phyloP scores from a whole-genome alignment of 768 basidiomycete species.

The Asterophora parasitica region DNA sequence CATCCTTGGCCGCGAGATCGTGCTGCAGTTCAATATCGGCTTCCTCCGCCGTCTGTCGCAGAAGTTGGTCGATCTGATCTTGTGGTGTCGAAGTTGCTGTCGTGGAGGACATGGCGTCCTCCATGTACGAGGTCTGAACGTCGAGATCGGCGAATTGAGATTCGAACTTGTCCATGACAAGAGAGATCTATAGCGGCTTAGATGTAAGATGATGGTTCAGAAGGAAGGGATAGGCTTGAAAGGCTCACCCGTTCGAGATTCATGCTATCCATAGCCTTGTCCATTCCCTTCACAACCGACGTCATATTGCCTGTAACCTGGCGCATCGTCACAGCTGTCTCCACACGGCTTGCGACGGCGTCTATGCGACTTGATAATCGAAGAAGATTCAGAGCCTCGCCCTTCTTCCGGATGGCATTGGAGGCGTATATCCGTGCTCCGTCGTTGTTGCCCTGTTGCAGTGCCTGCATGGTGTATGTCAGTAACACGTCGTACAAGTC shows the following conservation, averaged over 20 bases:
- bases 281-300: slow-evolving; percentile 95
- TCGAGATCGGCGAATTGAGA: slow-evolving; percentile 93
- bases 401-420: slow-evolving; percentile 98
- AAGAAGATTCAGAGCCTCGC: slow-evolving; percentile 86
- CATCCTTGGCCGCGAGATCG: slow-evolving; percentile 67
- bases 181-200: slow-evolving; percentile 65
- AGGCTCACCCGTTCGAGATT: slow-evolving; percentile 87
- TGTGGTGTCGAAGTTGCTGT: slow-evolving; percentile 93
- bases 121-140: slow-evolving; percentile 98
- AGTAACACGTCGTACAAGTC: not conserved
- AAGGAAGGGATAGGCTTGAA: not conserved
- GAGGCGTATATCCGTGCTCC: slow-evolving; percentile 97
- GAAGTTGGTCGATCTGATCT: slow-evolving; percentile 90
- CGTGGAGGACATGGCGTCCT: slow-evolving; percentile 90
- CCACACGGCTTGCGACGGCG: slow-evolving; percentile 93
- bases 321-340: slow-evolving; percentile 98
- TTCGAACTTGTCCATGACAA: slow-evolving; percentile 99
- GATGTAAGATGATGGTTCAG: not conserved
- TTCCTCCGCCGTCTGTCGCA: slow-evolving; percentile 95
- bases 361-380: slow-evolving; percentile 90
- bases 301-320: slow-evolving; percentile 97
- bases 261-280: slow-evolving; percentile 99
- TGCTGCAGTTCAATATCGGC: slow-evolving; percentile 94
- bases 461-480: slow-evolving; percentile 53
- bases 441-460: slow-evolving; percentile 94